Evolutionary conservation across 2,329 filamentous ascomycete genomes (phyloP), one percentile per base, ranked within the genome.

Genomic region (Ophiostoma piceae): DNA sequence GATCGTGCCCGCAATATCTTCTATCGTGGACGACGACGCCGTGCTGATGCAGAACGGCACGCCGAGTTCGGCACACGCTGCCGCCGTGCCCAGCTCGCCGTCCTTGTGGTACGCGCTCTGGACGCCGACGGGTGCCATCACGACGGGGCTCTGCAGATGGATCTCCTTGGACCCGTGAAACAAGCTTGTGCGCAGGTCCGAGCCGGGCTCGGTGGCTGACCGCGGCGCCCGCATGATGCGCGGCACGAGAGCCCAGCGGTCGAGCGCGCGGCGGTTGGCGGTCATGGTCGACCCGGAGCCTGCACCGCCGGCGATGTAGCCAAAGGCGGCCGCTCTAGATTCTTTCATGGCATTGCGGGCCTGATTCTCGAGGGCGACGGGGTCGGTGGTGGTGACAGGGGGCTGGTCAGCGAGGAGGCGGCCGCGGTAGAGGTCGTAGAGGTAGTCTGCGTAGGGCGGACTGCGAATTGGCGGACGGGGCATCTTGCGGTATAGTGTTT

Each of bases 31-130:
- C 1, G 84, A 81, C 2, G 87, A 84, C 1, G 90, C 89, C 1
- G 90, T 92, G 71, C 85, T 88, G 67, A 92, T 80, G 68, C 87
- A 87, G 77, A 88, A 91, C 0, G 90, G 90, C 0, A 92, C 82
- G 1, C 83, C 81, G 1, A 88, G 79, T 16, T 86, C 82, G 2
- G 83, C 82, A 71, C 87, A 90, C 0, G 87, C 88, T n/a, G 82
- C 78, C 0, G 90, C 88, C 0, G 87, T 83, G 0, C 87, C 89
- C 0, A 83, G 81, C 75, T 93, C 90, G 16, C 82, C 86, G 73
- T 91, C 87, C 0, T 80, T 76, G 74, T 93, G 89, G 75, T 90
- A 88, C 41, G 91, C 87, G 1, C 81, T 80, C 74, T 92, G 89
- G 0, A 91, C 88, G 0, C 90, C 90, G 1, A 92, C 82, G 0